Evolutionary conservation across 2,329 filamentous ascomycete species (phyloP).

Genomic region (Talaromyces sp.): DNA sequence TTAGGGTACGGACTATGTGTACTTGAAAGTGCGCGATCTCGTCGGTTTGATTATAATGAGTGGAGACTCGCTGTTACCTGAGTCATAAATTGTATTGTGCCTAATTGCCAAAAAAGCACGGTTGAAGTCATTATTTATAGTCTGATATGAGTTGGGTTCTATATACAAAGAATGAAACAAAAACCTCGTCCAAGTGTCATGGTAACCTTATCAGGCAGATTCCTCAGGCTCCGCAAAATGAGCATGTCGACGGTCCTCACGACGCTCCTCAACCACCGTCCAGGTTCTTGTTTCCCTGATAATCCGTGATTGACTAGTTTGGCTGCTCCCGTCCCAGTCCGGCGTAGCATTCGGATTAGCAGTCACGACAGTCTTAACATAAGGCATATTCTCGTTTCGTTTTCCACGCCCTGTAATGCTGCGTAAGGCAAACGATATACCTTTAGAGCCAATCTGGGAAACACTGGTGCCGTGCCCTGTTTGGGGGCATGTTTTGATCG

Average conservation of each 20-base stretch:
- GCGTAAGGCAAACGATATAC: slow-evolving; percentile 20
- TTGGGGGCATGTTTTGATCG: slow-evolving; percentile 20
- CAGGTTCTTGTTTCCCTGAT: slow-evolving; percentile 28
- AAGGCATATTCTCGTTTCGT: slow-evolving; percentile 4
- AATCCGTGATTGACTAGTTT: slow-evolving; percentile 27
- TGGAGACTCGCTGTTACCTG: background rate
- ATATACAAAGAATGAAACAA: background rate
- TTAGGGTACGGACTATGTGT: too few relatives aligned
- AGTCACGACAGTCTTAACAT: slow-evolving; percentile 15
- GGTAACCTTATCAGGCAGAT: background rate
- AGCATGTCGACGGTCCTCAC: slow-evolving; percentile 17
- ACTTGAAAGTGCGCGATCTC: background rate
- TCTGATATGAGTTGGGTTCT: background rate
- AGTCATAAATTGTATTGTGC: background rate
- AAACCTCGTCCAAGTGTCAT: background rate
- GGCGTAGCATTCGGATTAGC: slow-evolving; percentile 18
- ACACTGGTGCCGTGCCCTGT: background rate
- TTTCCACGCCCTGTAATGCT: slow-evolving; percentile 17
- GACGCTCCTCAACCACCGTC: slow-evolving; percentile 23
- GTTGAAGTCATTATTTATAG: background rate
- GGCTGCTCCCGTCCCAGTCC: slow-evolving; percentile 27
- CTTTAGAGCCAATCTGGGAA: slow-evolving; percentile 12
- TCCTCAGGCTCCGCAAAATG: background rate
- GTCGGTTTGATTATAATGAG: background rate
- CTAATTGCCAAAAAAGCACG: too few relatives aligned